Evolutionary conservation across 2,329 filamentous ascomycete genomes (phyloP), one percentile per base, ranked within the genome.

Genomic region (Verticillium albo-atrum): DNA sequence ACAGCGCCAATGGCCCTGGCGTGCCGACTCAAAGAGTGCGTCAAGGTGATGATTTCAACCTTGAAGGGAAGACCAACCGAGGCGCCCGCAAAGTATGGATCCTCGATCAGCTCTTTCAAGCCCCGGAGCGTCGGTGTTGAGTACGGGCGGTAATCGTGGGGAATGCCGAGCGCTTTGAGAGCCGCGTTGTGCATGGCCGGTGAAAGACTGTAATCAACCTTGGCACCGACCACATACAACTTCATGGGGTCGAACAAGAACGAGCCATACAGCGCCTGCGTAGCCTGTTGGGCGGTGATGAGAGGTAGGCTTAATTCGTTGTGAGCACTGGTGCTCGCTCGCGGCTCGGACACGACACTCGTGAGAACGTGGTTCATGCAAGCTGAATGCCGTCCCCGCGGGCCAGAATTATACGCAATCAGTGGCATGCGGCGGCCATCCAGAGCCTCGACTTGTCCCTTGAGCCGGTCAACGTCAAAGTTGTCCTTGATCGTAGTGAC

Each of bases 151-250:
- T 91, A 92, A 6, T 79, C 72, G 65, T 92, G 89, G 0, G 85
- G 86, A 69, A 92, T 84, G 0, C 89, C 89, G 64, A 85, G 89
- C 1, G 81, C 82, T 57, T 80, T 77, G 60, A 90, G 85, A 0
- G 89, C 89, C 6, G 87, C 80, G 58, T 87, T 90, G 70, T 93
- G 89, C 89, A 92, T 92, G 6, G 87, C 86, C 1, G 90, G 89
- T 0, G 89, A 92, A 59, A 92, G 71, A 68, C 87, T 91, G 74
- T 90, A 90, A 55, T 81, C 83, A 10, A 90, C 85, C 58, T 87
- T 87, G 58, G 84, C 86, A n/a, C 90, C 90, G 56, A 92, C 84
- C 34, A 92, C 87, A 65, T 89, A 90, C 58, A 90, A 85, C 55
- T 87, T 85, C 79, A 92, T 85, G 0, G 86, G 80, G 47, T 91